Percentiles rank a stretch among this genome's conserved stretches.
phyloP scores from a whole-genome alignment of 768 basidiomycete species.

The Boletus rubescentipes region DNA sequence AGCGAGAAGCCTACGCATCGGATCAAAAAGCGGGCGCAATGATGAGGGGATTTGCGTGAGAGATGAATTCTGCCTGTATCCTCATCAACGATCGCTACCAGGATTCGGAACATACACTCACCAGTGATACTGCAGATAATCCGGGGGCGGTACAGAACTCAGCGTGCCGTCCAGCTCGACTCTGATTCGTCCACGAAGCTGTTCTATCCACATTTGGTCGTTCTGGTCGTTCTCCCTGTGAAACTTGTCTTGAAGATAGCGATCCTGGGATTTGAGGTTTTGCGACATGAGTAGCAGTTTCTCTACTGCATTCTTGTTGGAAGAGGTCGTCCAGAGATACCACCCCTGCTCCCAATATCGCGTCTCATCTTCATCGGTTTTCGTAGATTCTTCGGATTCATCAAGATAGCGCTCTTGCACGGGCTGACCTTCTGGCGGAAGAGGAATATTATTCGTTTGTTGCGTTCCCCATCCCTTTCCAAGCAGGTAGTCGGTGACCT shows the following conservation, averaged over 20 bases:
- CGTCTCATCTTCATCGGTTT: slow-evolving; percentile 36
- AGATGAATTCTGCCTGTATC: slow-evolving; percentile 47
- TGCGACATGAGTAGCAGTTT: slow-evolving; percentile 59
- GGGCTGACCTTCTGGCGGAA: slow-evolving; percentile 67
- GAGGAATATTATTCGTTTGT: slow-evolving; percentile 55
- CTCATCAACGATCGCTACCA: not conserved
- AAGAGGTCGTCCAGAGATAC: slow-evolving; percentile 69
- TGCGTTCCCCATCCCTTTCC: slow-evolving; percentile 36
- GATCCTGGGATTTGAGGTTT: slow-evolving; percentile 50
- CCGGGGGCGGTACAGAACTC: slow-evolving; percentile 24
- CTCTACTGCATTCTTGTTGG: slow-evolving; percentile 50
- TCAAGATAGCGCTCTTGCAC: slow-evolving; percentile 19
- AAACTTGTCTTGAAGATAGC: slow-evolving; percentile 28
- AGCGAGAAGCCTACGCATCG: slow-evolving; percentile 52
- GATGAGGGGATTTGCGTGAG: slow-evolving; percentile 60
- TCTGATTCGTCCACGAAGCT: slow-evolving; percentile 21
- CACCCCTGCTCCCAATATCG: slow-evolving; percentile 72
- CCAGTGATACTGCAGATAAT: slow-evolving; percentile 36
- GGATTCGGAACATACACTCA: slow-evolving; percentile 27
- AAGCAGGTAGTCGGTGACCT: slow-evolving; percentile 53
- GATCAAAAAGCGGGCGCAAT: slow-evolving; percentile 50
- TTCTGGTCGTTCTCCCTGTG: slow-evolving; percentile 51
- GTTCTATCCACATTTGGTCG: slow-evolving; percentile 41
- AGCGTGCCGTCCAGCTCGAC: slow-evolving; percentile 29
- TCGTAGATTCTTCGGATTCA: slow-evolving; percentile 14